Base-by-base conservation (phyloP, 1,284 basidiomycete species). In the Leccinum pachyderme region DNA sequence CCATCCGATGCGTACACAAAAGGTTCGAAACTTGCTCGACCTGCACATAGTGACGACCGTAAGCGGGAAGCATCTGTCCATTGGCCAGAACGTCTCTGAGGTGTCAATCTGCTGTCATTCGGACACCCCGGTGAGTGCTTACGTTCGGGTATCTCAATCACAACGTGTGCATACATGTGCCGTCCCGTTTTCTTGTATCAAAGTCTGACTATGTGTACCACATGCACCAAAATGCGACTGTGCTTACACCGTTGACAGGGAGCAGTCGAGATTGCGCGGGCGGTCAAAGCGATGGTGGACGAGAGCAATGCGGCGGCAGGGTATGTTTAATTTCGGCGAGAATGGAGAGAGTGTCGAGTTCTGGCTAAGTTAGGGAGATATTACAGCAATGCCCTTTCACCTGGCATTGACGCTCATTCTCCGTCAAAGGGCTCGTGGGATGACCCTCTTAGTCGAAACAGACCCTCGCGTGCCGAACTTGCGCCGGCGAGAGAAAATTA, bases 41-140 rank as follows among this genome's bases (percentile, higher is more conserved):
- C 61, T 65, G 44, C 75, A 73, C 4, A 64, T 75, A 55, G 72
- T 85, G 43, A 81, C 81, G 9, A 82, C 83, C 2, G 66, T 74
- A 5, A 63, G 67, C 11, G 78, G 76, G 5, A 68, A 66, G 2
- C 70, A 63, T 33, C 59, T 84, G 1, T 75, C 77, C 4, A 69
- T 84, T 6, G 76, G 75, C 2, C 65, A 71, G 1, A 73, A 75
- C 24, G 64, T 83, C 11, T 53, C 61, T 0, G 78, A 83, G 51
- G 77, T 86, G 0, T 80, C 82, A 3, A 84, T 86, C 29, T 86
- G 84, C 52, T 81, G 81, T 53, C 84, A 86, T 61, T 84, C 82
- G 0, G 84, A 86, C 56, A 85, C 83, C 0, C 83, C 84, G 4
- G 83, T 83, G 51, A 58, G 80, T 66, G 32, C 22, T 39, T 3